Base-by-base conservation (phyloP, 345 rosid genomes). In the Anastatica hierochuntica region DNA sequence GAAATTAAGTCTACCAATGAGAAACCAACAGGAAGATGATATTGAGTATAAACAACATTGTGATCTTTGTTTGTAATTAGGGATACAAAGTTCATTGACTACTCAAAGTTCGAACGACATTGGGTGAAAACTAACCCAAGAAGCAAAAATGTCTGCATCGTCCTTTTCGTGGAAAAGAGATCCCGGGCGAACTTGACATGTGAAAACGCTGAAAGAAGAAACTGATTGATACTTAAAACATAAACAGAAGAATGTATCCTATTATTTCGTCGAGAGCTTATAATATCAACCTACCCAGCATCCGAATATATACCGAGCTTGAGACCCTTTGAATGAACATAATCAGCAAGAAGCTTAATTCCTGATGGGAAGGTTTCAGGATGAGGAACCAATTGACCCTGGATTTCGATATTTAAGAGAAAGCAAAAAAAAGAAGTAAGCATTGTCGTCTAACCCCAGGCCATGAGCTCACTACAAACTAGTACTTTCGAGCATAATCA, bases 281-380 rank as follows among this genome's bases (percentile, higher is more conserved):
- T 45, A 13, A 45, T 17, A 6, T 53, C 54, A 67, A 73, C 95
- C 31, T 81, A 92, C 98, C 98, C 98, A 42, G 98, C 98, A 81
- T 88, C 96, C 14, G 96, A 88, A 72, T 92, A 92, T 54, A 92
- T 83, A 60, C 98, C 98, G 60, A 92, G 98, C 79, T 85, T 92
- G 45, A 92, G 94, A 69, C 88, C 95, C 67, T 76, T 78, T 34
- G 55, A 76, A 49, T 92, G 98, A 56, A 88, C 38, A 64, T 88
- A 83, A 75, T 92, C 90, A 58, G 94, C 84, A 55, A 92, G 81
- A 66, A 76, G 62, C 75, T 83, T 84, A 46, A 92, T 79, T 71
- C 98, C 96, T 3, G 90, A 92, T 41, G 96, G 90, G 62, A 92
- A 92, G 19, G 85, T 64, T 56, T 83, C 70, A 4, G 84, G 74